Conservation (phyloP, 495 filamentous ascomycete genomes). For the Lepraria neglecta region DNA sequence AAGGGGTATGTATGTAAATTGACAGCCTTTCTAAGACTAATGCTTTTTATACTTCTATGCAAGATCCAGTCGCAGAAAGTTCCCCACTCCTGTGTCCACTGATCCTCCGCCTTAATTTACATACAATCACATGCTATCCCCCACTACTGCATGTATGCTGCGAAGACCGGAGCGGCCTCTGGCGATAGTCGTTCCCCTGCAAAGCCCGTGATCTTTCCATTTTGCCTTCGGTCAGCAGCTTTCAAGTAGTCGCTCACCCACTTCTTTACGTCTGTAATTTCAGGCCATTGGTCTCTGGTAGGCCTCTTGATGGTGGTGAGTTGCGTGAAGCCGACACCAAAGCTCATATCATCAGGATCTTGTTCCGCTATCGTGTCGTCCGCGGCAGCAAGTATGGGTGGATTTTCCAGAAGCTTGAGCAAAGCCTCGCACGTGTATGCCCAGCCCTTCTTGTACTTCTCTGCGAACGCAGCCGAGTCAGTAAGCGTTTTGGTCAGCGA, state of each 20-base stretch:
- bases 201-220: constrained; percentile 50
- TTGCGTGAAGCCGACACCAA: constrained; percentile 87
- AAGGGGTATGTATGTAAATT: constrained; percentile 8
- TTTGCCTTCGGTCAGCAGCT: constrained; percentile 50
- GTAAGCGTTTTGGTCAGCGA: constrained; percentile 85
- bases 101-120: background rate
- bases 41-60: constrained; percentile 4
- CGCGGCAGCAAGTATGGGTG: constrained; percentile 61
- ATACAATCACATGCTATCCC: background rate
- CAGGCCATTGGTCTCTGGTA: constrained; percentile 68
- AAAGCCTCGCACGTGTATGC: constrained; percentile 76
- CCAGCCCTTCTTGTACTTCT: constrained; percentile 79
- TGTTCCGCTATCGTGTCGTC: constrained; percentile 76
- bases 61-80: background rate
- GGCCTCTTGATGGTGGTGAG: constrained; percentile 76
- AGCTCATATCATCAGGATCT: constrained; percentile 89
- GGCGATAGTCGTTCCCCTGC: constrained; percentile 53
- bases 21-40: background rate
- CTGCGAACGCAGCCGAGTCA: constrained; percentile 71
- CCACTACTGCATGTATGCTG: constrained; percentile 47
- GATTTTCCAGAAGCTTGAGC: constrained; percentile 80
- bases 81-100: background rate
- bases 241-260: constrained; percentile 75
- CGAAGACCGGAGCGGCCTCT: constrained; percentile 49
- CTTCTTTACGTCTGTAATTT: constrained; percentile 66